Evolutionary conservation across 2,329 filamentous ascomycete species (phyloP).

Genomic region (Camillea tinctor): DNA sequence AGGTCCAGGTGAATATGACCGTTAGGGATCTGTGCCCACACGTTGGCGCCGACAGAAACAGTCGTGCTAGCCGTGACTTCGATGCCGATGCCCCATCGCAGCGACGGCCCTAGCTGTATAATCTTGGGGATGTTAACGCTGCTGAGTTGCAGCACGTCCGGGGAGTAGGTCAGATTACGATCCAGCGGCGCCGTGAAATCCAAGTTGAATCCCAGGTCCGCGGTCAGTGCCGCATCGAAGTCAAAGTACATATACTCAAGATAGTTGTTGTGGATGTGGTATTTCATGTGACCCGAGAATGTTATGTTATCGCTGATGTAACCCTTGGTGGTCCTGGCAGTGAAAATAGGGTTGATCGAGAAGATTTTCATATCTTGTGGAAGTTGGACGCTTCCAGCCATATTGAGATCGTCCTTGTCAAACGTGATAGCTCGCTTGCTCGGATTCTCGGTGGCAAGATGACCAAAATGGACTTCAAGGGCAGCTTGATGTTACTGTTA

Average conservation of each 20-base stretch:
- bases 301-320: conserved; percentile 36
- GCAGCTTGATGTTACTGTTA: conserved; percentile 10
- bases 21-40: conserved; percentile 33
- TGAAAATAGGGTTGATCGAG: conserved; percentile 31
- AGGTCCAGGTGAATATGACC: conserved; percentile 41
- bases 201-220: conserved; percentile 36
- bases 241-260: conserved; percentile 41
- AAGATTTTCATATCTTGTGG: conserved; percentile 31
- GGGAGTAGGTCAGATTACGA: conserved; percentile 36
- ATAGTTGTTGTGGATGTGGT: conserved; percentile 36
- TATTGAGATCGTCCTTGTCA: conserved; percentile 23
- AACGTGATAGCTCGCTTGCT: conserved; percentile 14
- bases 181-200: conserved; percentile 34
- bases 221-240: conserved; percentile 38
- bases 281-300: conserved; percentile 43
- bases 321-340: conserved; percentile 35
- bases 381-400: conserved; percentile 25
- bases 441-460: conserved; percentile 7
- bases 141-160: conserved; percentile 36
- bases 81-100: conserved; percentile 38
- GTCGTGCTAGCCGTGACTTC: conserved; percentile 36
- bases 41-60: conserved; percentile 30
- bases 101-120: conserved; percentile 36
- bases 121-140: conserved; percentile 41
- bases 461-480: conserved; percentile 18